Conservation (phyloP, 805 yeast species). For the Lachancea sp. region DNA sequence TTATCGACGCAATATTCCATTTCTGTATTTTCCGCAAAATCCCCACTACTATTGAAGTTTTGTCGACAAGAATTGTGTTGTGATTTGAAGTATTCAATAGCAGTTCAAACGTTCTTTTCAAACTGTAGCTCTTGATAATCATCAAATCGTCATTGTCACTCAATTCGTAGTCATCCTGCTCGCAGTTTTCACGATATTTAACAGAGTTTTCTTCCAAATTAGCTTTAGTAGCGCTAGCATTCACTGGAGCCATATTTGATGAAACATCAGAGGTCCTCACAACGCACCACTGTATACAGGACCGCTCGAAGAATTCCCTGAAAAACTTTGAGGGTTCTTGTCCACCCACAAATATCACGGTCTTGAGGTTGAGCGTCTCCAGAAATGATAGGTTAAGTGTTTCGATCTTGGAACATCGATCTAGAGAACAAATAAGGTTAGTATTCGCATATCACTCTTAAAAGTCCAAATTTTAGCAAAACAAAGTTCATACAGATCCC, state of each 20-base stretch:
- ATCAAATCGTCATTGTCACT: constrained; percentile 58
- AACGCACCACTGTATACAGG: constrained; percentile 43
- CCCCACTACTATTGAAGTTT: constrained; percentile 74
- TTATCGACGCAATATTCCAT: constrained; percentile 81
- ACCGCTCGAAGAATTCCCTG: constrained; percentile 54
- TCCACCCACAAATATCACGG: constrained; percentile 72
- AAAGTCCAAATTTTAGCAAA: neutral
- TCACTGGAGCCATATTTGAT: constrained; percentile 17
- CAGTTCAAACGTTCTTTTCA: constrained; percentile 59
- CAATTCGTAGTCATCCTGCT: constrained; percentile 15
- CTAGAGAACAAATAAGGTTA: constrained; percentile 15
- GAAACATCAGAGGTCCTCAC: constrained; percentile 32
- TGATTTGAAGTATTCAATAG: constrained; percentile 56
- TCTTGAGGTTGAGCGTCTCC: constrained; percentile 60
- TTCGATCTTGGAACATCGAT: constrained; percentile 74
- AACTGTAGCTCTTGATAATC: constrained; percentile 60
- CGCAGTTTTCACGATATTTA: constrained; percentile 6
- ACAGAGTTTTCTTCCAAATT: constrained; percentile 3
- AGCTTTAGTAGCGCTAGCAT: constrained; percentile 11
- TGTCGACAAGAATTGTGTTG: constrained; percentile 71
- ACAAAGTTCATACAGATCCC: constrained; percentile 47
- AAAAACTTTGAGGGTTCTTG: constrained; percentile 76
- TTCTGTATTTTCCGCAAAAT: constrained; percentile 74
- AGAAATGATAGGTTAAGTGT: constrained; percentile 72
- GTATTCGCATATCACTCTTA: neutral